Conservation (phyloP, 495 filamentous ascomycete genomes). For the Aspergillus taichungensis region DNA sequence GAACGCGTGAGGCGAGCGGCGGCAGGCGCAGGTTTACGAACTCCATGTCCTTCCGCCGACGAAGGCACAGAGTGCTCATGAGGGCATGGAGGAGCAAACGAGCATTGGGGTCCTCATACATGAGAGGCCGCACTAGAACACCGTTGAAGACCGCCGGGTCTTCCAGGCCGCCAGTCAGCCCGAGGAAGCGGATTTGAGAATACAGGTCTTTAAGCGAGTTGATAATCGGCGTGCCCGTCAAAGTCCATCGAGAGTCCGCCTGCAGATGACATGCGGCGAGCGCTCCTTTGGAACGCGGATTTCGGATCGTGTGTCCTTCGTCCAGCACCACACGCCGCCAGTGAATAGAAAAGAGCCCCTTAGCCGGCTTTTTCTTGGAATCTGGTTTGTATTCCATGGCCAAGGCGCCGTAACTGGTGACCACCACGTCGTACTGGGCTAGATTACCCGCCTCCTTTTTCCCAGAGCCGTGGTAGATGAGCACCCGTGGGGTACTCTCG, state of each 20-base stretch:
- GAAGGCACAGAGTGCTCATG: constrained; percentile 74
- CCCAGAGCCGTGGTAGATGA: constrained; percentile 65
- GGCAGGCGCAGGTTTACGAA: constrained; percentile 82
- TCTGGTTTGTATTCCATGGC: constrained; percentile 32
- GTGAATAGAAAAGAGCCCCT: constrained; percentile 52
- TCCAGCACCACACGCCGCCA: constrained; percentile 84
- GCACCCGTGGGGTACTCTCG: constrained; percentile 51
- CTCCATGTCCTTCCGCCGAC: constrained; percentile 81
- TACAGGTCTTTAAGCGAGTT: constrained; percentile 79
- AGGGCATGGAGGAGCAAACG: constrained; percentile 63
- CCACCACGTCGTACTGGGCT: constrained; percentile 61
- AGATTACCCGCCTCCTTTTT: constrained; percentile 46
- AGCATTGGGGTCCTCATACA: constrained; percentile 46
- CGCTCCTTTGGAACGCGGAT: constrained; percentile 62
- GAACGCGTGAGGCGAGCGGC: constrained; percentile 68
- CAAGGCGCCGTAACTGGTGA: constrained; percentile 74
- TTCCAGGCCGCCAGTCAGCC: constrained; percentile 69
- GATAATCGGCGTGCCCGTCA: constrained; percentile 72
- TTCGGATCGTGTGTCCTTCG: constrained; percentile 81
- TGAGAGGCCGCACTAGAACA: constrained; percentile 64
- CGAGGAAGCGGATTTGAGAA: constrained; percentile 71
- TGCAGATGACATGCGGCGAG: constrained; percentile 56
- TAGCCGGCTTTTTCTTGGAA: constrained; percentile 21
- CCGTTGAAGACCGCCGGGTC: constrained; percentile 66
- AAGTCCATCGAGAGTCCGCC: constrained; percentile 69